phyloP scores from a whole-genome alignment of 2,329 filamentous ascomycete species.

The Xylariaceae sp. region DNA sequence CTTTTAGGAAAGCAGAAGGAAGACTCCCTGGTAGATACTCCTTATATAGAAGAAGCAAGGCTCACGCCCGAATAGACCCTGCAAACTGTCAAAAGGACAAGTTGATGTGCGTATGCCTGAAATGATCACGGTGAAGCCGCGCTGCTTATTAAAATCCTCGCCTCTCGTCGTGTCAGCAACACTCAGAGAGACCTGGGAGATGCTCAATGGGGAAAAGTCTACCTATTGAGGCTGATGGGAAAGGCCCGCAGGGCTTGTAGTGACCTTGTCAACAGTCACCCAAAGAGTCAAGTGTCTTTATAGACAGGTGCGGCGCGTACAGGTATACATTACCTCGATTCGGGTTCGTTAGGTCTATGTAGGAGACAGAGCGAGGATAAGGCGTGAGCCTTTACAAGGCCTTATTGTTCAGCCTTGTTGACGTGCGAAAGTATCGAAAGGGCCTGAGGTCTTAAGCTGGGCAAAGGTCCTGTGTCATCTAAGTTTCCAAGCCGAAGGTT shows the following conservation, averaged over 20 bases:
- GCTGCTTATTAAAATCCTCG: slow-evolving; percentile 12
- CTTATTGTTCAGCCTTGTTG: too few relatives aligned
- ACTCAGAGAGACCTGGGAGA: background rate
- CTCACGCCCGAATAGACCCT: background rate
- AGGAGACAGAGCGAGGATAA: background rate
- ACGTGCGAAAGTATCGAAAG: too few relatives aligned
- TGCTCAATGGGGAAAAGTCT: background rate
- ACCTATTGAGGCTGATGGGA: slow-evolving; percentile 6
- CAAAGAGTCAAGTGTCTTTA: background rate
- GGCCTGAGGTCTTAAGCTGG: too few relatives aligned
- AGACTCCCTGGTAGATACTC: background rate
- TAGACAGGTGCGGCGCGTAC: background rate
- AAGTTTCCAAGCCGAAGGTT: background rate
- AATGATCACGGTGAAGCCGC: slow-evolving; percentile 24
- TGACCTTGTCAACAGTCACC: background rate
- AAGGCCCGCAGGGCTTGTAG: background rate
- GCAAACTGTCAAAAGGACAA: too few relatives aligned
- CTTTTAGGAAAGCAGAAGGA: slow-evolving; percentile 4
- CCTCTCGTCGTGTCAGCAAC: background rate
- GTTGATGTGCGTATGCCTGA: too few relatives aligned
- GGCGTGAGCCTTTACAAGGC: background rate
- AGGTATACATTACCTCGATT: background rate
- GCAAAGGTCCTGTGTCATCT: background rate
- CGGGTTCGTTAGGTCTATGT: background rate
- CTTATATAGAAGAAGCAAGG: too few relatives aligned